These are phyloP conservation scores for Hymenoscyphus fraxineus DNA, from an alignment of 2,329 filamentous ascomycete species.

Conservation along the genomic window DNA sequence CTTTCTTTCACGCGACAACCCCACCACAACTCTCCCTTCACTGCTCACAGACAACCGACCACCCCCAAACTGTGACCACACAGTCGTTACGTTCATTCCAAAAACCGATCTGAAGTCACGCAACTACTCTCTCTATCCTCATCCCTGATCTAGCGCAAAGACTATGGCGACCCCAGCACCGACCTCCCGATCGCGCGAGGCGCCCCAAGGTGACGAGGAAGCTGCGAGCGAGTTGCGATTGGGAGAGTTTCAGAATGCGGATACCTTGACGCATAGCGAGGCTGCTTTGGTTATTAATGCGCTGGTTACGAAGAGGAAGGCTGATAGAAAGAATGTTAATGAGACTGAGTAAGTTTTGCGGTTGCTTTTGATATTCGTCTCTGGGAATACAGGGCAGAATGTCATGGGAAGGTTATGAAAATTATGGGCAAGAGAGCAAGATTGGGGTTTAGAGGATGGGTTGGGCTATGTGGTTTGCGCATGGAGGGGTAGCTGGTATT, in stretches of 20 bases:
- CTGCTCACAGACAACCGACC: not conserved
- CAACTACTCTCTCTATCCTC: not conserved
- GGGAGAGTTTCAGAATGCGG: slow-evolving; percentile 89
- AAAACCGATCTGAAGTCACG: not conserved
- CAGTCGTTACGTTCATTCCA: not conserved
- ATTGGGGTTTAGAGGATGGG: not conserved
- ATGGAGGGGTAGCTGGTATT: not conserved
- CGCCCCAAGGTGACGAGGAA: slow-evolving; percentile 78
- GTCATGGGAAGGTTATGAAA: not conserved
- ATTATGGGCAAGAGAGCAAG: not conserved
- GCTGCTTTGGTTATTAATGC: slow-evolving; percentile 89
- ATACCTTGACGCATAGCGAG: slow-evolving; percentile 88
- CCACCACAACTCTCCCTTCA: slow-evolving; percentile 4
- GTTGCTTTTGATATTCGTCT: not conserved
- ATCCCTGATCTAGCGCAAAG: not conserved
- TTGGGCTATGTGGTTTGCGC: not conserved
- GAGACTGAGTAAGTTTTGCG: slow-evolving; percentile 67
- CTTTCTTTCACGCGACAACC: slow-evolving; percentile 21
- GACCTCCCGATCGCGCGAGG: slow-evolving; percentile 63
- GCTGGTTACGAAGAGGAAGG: slow-evolving; percentile 74
- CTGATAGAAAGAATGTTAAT: slow-evolving; percentile 76
- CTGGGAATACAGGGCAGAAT: not conserved
- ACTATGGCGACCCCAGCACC: slow-evolving; percentile 29
- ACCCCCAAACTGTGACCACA: not conserved
- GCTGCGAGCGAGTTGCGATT: slow-evolving; percentile 77